Conservation (phyloP, 495 filamentous ascomycete genomes). For the Neurospora tetraspora region DNA sequence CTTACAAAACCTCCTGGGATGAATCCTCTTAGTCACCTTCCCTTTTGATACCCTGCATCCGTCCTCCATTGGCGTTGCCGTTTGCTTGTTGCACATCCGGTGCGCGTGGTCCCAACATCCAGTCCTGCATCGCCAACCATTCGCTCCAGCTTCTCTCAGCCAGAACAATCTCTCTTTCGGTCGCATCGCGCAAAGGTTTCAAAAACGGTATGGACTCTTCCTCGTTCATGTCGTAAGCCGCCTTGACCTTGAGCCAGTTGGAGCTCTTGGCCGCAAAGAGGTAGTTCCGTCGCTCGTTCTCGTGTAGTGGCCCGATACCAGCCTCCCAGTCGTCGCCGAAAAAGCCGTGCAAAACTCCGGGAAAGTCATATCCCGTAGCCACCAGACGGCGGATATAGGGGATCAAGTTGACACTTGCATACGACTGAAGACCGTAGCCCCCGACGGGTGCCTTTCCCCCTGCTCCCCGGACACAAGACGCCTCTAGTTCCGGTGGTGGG, state of each 20-base stretch:
- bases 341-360: conserved; percentile 79
- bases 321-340: conserved; percentile 85
- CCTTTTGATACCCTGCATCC: neutral
- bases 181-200: conserved; percentile 61
- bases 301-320: conserved; percentile 73
- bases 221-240: conserved; percentile 74
- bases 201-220: conserved; percentile 81
- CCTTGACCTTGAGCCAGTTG: conserved; percentile 79
- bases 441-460: neutral
- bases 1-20: neutral
- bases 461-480: neutral
- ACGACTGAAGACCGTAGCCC: conserved; percentile 6
- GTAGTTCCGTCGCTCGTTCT: conserved; percentile 87
- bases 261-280: conserved; percentile 89
- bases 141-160: conserved; percentile 78
- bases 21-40: neutral
- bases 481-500: conserved; percentile 9
- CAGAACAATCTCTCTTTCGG: conserved; percentile 68
- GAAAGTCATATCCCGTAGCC: conserved; percentile 82
- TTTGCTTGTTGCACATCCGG: conserved; percentile 14
- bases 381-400: conserved; percentile 88
- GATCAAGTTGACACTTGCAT: conserved; percentile 58
- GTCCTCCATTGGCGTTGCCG: neutral
- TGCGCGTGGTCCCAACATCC: conserved; percentile 68
- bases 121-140: conserved; percentile 91